Percentiles rank a stretch among this genome's conserved stretches.
Conservation (phyloP, 306 rosid species). For the Trifolium subterraneum region DNA sequence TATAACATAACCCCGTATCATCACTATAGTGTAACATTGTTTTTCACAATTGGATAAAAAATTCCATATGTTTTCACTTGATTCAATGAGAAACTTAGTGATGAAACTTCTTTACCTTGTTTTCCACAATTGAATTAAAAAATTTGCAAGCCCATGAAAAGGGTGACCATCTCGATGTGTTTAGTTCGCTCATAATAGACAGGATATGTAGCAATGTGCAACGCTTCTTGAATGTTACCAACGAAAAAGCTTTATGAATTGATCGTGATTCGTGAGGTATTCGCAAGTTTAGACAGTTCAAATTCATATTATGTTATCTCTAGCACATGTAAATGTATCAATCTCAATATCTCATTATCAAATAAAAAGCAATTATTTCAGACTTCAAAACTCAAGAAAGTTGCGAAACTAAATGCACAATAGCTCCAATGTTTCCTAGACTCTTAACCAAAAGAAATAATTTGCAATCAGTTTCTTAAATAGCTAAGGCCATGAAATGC, state of each 20-base stretch:
- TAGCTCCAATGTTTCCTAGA: slow-evolving; percentile 25
- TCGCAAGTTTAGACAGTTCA: neutral
- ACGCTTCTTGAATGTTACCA: neutral
- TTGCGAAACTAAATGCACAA: slow-evolving; percentile 26
- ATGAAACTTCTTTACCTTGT: too few species aligned
- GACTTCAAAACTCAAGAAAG: slow-evolving; percentile 29
- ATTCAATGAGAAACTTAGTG: too few species aligned
- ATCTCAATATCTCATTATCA: slow-evolving; percentile 33
- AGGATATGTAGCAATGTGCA: neutral
- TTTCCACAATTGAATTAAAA: too few species aligned
- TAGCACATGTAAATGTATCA: slow-evolving; percentile 7
- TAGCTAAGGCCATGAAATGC: slow-evolving; percentile 34
- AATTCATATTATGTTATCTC: neutral
- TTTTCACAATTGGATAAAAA: too few species aligned
- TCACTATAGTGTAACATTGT: too few species aligned
- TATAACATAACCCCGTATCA: too few species aligned
- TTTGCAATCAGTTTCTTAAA: neutral
- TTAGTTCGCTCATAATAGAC: neutral
- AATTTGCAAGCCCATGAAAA: too few species aligned
- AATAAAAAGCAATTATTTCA: slow-evolving; percentile 45
- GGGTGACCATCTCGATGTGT: neutral
- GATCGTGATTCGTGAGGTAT: neutral
- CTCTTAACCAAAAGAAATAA: slow-evolving; percentile 14
- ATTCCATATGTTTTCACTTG: too few species aligned
- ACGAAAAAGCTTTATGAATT: neutral